Evolutionary conservation across 2,329 filamentous ascomycete species (phyloP).

Genomic region (Podosphaera xanthii): DNA sequence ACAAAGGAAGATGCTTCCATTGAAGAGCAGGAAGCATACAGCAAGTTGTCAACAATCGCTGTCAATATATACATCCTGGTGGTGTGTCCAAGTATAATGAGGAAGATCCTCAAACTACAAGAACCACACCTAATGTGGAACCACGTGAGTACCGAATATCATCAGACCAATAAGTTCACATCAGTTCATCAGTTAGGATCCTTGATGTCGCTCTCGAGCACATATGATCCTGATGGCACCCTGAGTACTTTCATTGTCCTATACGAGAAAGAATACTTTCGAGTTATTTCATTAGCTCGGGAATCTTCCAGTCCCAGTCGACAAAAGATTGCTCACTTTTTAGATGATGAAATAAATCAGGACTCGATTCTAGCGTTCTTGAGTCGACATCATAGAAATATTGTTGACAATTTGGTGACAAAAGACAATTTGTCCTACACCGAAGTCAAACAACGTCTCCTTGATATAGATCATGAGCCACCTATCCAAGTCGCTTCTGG

Average conservation of each 20-base stretch:
- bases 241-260: neutral
- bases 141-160: neutral
- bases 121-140: neutral
- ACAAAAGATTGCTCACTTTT: neutral
- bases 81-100: neutral
- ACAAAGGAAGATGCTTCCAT: neutral
- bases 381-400: neutral
- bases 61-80: neutral
- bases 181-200: neutral
- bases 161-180: neutral
- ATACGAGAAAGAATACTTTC: neutral
- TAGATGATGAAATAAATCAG: neutral
- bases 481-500: neutral
- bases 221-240: neutral
- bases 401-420: neutral
- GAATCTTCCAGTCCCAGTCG: neutral
- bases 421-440: neutral
- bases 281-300: neutral
- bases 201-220: neutral
- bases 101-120: neutral
- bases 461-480: neutral
- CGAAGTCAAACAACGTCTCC: neutral
- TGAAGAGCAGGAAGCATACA: neutral
- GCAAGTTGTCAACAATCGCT: neutral
- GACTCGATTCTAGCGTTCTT: neutral